Conservation (phyloP, 1,284 basidiomycete genomes). For the Sanghuangporus sanghuang region DNA sequence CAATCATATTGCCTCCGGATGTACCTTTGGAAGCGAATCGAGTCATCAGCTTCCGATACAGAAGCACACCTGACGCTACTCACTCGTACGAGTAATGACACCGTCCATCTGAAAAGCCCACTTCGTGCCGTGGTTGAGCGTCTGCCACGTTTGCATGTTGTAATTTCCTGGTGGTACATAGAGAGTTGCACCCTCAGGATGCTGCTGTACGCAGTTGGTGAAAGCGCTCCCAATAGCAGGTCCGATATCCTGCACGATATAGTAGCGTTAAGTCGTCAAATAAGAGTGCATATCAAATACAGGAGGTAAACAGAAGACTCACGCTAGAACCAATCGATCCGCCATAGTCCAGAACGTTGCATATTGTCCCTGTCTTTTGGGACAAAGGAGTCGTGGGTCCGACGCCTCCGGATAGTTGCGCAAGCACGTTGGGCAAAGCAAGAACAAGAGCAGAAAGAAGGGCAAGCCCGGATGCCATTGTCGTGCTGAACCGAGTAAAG, state of each 20-base stretch:
- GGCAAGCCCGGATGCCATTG: constrained; percentile 10
- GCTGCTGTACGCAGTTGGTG: constrained; percentile 23
- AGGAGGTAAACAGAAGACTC: neutral
- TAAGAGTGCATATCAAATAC: neutral
- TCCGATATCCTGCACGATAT: constrained; percentile 25
- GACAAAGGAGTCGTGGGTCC: constrained; percentile 26
- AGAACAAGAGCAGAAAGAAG: neutral
- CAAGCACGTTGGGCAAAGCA: constrained; percentile 6
- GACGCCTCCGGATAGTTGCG: constrained; percentile 27
- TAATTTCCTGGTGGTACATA: constrained; percentile 23
- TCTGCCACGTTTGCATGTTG: constrained; percentile 23
- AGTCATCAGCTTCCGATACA: neutral
- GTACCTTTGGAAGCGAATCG: constrained; percentile 21
- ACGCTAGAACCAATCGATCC: constrained; percentile 27
- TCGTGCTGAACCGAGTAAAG: neutral
- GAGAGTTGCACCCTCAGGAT: constrained; percentile 21
- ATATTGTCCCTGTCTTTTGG: constrained; percentile 26
- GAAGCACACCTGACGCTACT: neutral
- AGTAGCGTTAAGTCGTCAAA: neutral
- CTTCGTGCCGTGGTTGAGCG: constrained; percentile 20
- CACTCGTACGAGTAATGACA: constrained; percentile 23
- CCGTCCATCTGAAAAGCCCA: constrained; percentile 28
- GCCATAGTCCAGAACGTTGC: constrained; percentile 30
- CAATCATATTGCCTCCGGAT: constrained; percentile 30
- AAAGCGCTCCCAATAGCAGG: constrained; percentile 31